Evolutionary conservation across 1,284 basidiomycete species (phyloP).

Genomic region (Mycena citricolor): DNA sequence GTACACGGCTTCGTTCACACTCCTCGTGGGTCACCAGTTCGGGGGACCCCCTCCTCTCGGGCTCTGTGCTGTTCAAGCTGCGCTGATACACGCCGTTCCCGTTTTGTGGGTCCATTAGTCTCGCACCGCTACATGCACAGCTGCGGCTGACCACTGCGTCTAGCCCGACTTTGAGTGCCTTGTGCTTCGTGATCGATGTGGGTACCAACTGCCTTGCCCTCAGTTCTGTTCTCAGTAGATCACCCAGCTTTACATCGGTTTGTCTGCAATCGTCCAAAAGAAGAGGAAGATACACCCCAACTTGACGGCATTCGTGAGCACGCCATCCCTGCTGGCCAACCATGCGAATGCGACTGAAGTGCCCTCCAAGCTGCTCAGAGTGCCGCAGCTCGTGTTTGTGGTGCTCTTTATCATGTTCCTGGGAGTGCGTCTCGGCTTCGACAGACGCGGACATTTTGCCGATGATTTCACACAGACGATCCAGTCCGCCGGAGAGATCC

Average conservation of each 20-base stretch:
- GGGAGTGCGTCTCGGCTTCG: not conserved
- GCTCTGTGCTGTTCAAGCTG: slow-evolving; percentile 10
- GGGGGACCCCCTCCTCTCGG: slow-evolving; percentile 6
- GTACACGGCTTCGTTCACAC: slow-evolving; percentile 6
- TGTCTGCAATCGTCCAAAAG: slow-evolving; percentile 5
- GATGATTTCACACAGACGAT: not conserved
- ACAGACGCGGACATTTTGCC: not conserved
- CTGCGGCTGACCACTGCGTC: not conserved
- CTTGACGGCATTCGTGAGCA: slow-evolving; percentile 10
- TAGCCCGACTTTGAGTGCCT: slow-evolving; percentile 8
- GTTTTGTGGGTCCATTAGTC: slow-evolving; percentile 3
- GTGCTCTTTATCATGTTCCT: slow-evolving; percentile 2
- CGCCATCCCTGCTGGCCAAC: no score
- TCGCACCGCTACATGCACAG: no score
- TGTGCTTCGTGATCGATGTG: slow-evolving; percentile 12
- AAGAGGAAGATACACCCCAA: slow-evolving; percentile 14
- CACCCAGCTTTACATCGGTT: slow-evolving; percentile 8
- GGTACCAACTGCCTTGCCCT: not conserved
- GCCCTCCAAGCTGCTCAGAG: slow-evolving; percentile 2
- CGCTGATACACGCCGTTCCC: slow-evolving; percentile 9
- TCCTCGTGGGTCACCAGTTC: slow-evolving; percentile 9
- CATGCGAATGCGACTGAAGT: not conserved
- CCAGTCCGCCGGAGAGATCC: not conserved
- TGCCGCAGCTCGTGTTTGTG: slow-evolving; percentile 3
- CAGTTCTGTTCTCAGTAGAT: not conserved